Evolutionary conservation across 306 rosid genomes (phyloP), one percentile per base, ranked within the genome.

Genomic region (Acmispon strigosus): DNA sequence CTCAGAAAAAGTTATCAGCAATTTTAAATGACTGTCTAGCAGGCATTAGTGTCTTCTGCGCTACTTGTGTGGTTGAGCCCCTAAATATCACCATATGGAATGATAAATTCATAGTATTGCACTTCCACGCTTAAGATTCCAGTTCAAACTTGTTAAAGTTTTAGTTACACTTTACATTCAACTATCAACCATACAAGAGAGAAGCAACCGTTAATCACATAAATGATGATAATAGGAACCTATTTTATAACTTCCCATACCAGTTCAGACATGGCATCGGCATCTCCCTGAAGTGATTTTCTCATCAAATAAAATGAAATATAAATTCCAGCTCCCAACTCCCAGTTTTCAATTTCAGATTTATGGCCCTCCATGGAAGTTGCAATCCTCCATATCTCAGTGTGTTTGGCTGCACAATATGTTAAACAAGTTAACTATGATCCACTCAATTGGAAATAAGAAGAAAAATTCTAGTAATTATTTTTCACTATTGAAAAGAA

Each of bases 311-410:
- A 94, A 81, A 85, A 94, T 64, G 95, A 84, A 83, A 94, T 82
- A 73, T 90, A 94, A 79, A 94, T 76, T 69, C 96, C 98, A 76
- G 96, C 97, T 70, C 98, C 98, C 70, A 87, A 84, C 63, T 94
- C 96, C 98, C 98, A 94, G 76, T 94, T 94, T 49, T 90, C 98
- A 80, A 90, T 94, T 86, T 94, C 98, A 70, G 95, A 87, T 83
- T 94, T 94, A 82, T 87, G 86, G 80, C 68, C 89, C 79, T 88
- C 96, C 98, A 94, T 90, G 55, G 85, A 84, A 63, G 90, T 88
- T 42, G 90, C 95, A 55, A 90, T 77, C 81, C 84, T 77, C 98
- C 95, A 91, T 76, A 90, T 75, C 80, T 94, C 97, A 7, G 88
- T 16, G 74, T 94, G 88, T 81, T 89, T 74, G 39, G 85, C 98